Evolutionary conservation across 2,329 filamentous ascomycete species (phyloP).

Genomic region (Cyphellophora europaea): DNA sequence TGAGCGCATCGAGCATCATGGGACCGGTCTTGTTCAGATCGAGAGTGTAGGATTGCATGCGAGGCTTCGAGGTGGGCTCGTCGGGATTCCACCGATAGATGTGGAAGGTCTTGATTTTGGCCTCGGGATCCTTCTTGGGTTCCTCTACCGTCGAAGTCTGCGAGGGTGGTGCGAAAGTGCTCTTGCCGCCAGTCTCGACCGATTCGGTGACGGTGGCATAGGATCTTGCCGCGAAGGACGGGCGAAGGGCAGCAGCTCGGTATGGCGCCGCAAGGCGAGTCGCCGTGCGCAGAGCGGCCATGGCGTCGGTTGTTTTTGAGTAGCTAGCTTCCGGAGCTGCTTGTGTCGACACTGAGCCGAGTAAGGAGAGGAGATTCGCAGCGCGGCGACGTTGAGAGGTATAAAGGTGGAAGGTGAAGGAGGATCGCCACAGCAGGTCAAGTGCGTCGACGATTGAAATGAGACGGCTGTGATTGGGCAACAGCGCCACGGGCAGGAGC

Average conservation of each 20-base stretch:
- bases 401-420: no score
- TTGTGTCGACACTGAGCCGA: not conserved
- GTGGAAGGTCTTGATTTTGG: constrained; percentile 85
- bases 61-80: constrained; percentile 80
- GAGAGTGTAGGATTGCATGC: constrained; percentile 89
- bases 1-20: constrained; percentile 94
- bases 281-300: constrained; percentile 40
- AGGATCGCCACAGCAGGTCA: no score
- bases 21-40: constrained; percentile 98
- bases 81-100: constrained; percentile 99
- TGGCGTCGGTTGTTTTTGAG: constrained; percentile 20
- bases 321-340: not conserved
- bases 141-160: constrained; percentile 54
- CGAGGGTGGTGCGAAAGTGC: constrained; percentile 33
- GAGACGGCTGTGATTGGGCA: no score
- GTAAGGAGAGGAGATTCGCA: no score
- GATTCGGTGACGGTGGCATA: constrained; percentile 38
- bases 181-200: constrained; percentile 22
- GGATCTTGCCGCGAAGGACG: constrained; percentile 29
- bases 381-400: no score
- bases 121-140: constrained; percentile 45
- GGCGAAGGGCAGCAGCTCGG: constrained; percentile 24
- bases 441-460: no score
- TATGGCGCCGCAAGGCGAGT: constrained; percentile 32
- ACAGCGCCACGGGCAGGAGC: no score